A percentile compares a stretch with the other conserved stretches of the same genome.
Evolutionary conservation across 2,329 filamentous ascomycete species (phyloP).

Genomic region (Tolypocladium tropicale): DNA sequence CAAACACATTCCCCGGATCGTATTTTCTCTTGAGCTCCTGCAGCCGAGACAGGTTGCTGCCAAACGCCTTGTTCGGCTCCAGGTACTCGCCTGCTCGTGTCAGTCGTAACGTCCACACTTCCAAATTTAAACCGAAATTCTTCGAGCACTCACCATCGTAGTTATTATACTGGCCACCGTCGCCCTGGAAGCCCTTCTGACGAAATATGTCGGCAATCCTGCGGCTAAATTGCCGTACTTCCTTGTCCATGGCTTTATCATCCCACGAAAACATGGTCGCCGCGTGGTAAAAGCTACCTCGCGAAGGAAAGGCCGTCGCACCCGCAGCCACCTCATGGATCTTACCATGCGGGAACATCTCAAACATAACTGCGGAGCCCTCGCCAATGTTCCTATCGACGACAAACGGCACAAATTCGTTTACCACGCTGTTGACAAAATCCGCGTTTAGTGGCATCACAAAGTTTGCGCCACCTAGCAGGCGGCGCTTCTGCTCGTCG

Average conservation of each 20-base stretch:
- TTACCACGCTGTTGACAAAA: slow-evolving; percentile 15
- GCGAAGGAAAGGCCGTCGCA: slow-evolving; percentile 33
- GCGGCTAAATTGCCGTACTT: slow-evolving; percentile 27
- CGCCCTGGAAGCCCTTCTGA: slow-evolving; percentile 12
- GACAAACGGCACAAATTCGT: slow-evolving; percentile 16
- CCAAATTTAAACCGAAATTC: neutral
- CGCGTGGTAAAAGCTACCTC: slow-evolving; percentile 32
- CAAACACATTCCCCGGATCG: slow-evolving; percentile 23
- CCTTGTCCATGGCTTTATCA: slow-evolving; percentile 22
- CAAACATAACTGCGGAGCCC: slow-evolving; percentile 20
- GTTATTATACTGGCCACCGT: slow-evolving; percentile 6
- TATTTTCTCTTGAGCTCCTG: slow-evolving; percentile 21
- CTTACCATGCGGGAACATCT: slow-evolving; percentile 20
- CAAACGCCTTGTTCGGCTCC: slow-evolving; percentile 21
- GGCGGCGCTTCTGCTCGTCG: slow-evolving; percentile 21
- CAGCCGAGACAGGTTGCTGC: slow-evolving; percentile 16
- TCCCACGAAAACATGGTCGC: slow-evolving; percentile 30
- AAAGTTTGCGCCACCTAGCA: slow-evolving; percentile 29
- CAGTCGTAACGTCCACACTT: neutral
- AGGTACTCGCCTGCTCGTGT: slow-evolving; percentile 12
- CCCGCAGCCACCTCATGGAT: slow-evolving; percentile 21
- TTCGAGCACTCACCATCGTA: neutral
- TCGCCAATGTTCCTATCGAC: slow-evolving; percentile 11
- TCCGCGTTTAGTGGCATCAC: slow-evolving; percentile 24
- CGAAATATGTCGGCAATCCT: slow-evolving; percentile 16